These are phyloP conservation scores for Dioscorea zingiberensis DNA, from an alignment of 106 monocot genomes.

Conservation along the genomic window DNA sequence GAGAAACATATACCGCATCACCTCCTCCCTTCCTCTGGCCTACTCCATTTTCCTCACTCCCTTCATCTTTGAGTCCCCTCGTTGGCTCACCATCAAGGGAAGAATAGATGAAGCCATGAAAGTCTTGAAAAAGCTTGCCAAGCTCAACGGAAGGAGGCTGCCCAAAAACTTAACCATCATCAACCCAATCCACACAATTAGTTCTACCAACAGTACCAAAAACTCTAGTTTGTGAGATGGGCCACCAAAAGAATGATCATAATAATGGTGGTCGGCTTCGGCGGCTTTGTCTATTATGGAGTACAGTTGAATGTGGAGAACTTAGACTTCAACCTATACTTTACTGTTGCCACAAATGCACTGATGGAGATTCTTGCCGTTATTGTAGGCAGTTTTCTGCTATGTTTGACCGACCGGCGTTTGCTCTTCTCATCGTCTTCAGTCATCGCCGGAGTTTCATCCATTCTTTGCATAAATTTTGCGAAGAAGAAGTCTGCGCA, in stretches of 20 bases:
- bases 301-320: slow-evolving; percentile 85
- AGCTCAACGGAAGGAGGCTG: slow-evolving; percentile 38
- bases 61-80: slow-evolving; percentile 60
- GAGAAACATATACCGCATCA: slow-evolving; percentile 53
- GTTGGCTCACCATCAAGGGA: slow-evolving; percentile 64
- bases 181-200: background rate
- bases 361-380: slow-evolving; percentile 71
- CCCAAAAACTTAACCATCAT: slow-evolving; percentile 27
- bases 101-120: slow-evolving; percentile 43
- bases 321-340: slow-evolving; percentile 69
- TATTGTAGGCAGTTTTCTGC: slow-evolving; percentile 56
- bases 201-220: slow-evolving; percentile 8
- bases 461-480: slow-evolving; percentile 41
- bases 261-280: slow-evolving; percentile 50
- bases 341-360: slow-evolving; percentile 65
- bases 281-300: slow-evolving; percentile 83
- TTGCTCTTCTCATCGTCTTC: slow-evolving; percentile 42
- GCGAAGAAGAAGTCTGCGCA: slow-evolving; percentile 19
- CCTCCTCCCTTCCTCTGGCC: slow-evolving; percentile 42
- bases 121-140: slow-evolving; percentile 43
- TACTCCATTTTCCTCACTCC: slow-evolving; percentile 55
- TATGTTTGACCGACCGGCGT: slow-evolving; percentile 40
- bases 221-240: slow-evolving; percentile 51
- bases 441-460: slow-evolving; percentile 31
- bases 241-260: slow-evolving; percentile 38